Evolutionary conservation across 306 rosid species (phyloP).

Genomic region (Cicer cuneatum): DNA sequence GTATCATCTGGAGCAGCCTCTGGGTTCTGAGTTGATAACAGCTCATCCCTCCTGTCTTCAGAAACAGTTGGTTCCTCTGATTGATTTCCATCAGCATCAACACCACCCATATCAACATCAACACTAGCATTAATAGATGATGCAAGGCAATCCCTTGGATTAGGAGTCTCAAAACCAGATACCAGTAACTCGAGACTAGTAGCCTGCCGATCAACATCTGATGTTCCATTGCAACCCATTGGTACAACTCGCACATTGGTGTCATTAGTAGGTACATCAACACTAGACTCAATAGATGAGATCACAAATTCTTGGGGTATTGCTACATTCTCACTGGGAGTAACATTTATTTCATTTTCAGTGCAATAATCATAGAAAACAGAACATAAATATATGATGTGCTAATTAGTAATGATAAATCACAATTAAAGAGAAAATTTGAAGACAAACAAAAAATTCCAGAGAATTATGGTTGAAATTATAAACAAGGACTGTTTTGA

Average conservation of each 20-base stretch:
- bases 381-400: no score
- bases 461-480: no score
- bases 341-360: constrained; percentile 64
- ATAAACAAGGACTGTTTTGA: no score
- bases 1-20: constrained; percentile 56
- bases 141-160: constrained; percentile 58
- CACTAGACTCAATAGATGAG: constrained; percentile 49
- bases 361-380: no score
- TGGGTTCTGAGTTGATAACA: constrained; percentile 58
- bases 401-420: neutral
- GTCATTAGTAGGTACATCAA: constrained; percentile 50
- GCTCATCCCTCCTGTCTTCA: constrained; percentile 63
- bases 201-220: constrained; percentile 58
- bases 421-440: neutral
- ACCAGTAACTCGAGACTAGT: constrained; percentile 50
- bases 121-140: constrained; percentile 56
- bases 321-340: constrained; percentile 56
- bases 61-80: constrained; percentile 56
- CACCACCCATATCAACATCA: constrained; percentile 79
- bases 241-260: constrained; percentile 58
- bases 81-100: constrained; percentile 66
- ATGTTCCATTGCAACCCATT: constrained; percentile 58
- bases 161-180: constrained; percentile 54
- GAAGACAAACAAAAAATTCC: no score
- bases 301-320: constrained; percentile 51